Base-by-base conservation (phyloP, 2,329 filamentous ascomycete genomes). In the Cordyceps tenuipes region DNA sequence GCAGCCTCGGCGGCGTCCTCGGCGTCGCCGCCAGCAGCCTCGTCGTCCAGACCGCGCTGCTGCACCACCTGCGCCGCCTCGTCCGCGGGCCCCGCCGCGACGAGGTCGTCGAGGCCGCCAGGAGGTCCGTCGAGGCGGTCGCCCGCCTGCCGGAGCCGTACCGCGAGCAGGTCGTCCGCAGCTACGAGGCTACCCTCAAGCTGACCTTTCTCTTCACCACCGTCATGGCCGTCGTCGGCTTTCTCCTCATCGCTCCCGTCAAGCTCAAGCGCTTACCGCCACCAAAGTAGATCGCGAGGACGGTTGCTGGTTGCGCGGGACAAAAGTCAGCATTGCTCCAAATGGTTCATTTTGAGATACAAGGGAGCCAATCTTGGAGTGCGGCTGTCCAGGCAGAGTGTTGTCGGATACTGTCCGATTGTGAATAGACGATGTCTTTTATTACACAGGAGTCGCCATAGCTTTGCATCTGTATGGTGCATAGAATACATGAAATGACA, bases 11-110 rank as follows among this genome's bases (percentile, higher is more conserved):
- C 7, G 82, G 80, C 60, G 88, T 92, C 1, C 78, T 91, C 67
- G 89, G 89, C n/a, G 82, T 92, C 49, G 84, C 88, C 0, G 75
- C 81, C 57, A 88, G 84, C 64, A 89, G 86, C 68, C 78, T 91
- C 61, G 82, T 91, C 8, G 75, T 92, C 63, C 89, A 93, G 73
- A 91, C 91, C 66, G 79, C 82, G 0, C 74, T 93, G 56, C 72
- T 82, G 9, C 73, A 77, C 19, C 86, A 85, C 64, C 77, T 93
- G 5, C 72, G 81, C 5, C 63, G 69, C 12, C 78, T 81, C 39
- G 85, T 92, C 9, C 77, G 76, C 0, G 86, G 84, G 0, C 75
- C 76, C 0, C 76, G 84, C 26, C 88, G 85, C 67, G 76, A 77
- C 0, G 73, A 78, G 51, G 73, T 86, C n/a, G 79, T 85, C 46